Conservation (phyloP, 164 flowering plant species). For the Chimonanthus praecox region DNA sequence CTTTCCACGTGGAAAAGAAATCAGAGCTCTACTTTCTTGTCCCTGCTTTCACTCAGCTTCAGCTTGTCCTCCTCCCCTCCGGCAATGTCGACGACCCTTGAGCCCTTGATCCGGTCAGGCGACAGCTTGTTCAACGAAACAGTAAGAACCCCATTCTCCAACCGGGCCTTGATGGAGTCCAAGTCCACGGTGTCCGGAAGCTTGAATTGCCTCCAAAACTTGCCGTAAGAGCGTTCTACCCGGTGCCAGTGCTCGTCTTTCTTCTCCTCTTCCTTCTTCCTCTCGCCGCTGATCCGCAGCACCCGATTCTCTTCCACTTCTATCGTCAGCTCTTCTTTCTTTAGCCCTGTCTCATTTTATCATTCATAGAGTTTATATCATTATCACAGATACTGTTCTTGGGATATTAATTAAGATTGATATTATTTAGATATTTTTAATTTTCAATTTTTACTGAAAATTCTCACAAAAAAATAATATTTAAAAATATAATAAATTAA, state of each 20-base stretch:
- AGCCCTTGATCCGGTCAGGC: conserved; percentile 27
- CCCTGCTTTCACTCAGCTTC: no score
- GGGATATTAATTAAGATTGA: no score
- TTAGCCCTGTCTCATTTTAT: conserved; percentile 21
- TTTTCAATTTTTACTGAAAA: no score
- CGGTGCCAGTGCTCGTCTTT: conserved; percentile 48
- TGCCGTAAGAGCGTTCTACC: conserved; percentile 32
- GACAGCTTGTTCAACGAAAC: conserved; percentile 32
- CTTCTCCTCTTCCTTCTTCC: conserved; percentile 22
- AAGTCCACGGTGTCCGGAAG: conserved; percentile 36
- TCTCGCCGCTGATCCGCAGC: conserved; percentile 43
- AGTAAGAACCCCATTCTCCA: conserved; percentile 48
- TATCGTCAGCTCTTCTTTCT: conserved; percentile 45
- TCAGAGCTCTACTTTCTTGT: no score
- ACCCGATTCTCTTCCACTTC: conserved; percentile 49
- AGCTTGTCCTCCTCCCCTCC: conserved; percentile 1
- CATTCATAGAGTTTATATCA: no score
- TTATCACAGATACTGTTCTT: no score
- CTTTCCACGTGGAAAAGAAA: no score
- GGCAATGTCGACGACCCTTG: conserved; percentile 25
- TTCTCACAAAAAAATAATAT: no score
- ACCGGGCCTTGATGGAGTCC: conserved; percentile 32
- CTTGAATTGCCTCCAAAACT: conserved; percentile 50
- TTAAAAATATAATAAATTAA: no score
- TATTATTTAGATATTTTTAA: no score